Conservation (phyloP, 495 filamentous ascomycete genomes). For the Lepidopterella palustris region DNA sequence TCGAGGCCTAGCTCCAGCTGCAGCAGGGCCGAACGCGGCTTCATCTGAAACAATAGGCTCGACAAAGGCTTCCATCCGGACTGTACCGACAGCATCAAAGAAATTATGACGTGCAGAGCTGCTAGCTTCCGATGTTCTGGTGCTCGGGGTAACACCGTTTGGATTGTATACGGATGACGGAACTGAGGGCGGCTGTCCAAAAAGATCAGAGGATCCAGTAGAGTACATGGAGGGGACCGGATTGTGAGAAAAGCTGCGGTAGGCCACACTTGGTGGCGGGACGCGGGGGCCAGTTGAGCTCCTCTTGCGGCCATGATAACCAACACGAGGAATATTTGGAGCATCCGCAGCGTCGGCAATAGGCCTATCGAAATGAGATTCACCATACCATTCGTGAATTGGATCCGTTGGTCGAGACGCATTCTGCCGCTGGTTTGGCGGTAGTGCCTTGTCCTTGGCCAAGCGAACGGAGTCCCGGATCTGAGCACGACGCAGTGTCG, state of each 20-base stretch:
- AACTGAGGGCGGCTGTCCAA: conserved; percentile 28
- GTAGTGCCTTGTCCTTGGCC: conserved; percentile 69
- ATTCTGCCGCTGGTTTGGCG: conserved; percentile 30
- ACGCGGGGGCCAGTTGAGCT: conserved; percentile 72
- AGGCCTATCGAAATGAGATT: conserved; percentile 14
- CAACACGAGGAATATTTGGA: conserved; percentile 70
- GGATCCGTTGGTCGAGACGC: conserved; percentile 29
- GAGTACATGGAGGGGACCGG: conserved; percentile 39
- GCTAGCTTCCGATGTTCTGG: conserved; percentile 30
- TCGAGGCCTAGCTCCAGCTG: neutral
- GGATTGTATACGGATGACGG: conserved; percentile 29
- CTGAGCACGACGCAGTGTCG: conserved; percentile 50
- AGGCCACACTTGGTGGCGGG: conserved; percentile 51
- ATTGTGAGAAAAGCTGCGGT: conserved; percentile 68
- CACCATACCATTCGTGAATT: conserved; percentile 25
- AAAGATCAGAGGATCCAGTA: conserved; percentile 28
- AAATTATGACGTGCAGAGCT: conserved; percentile 47
- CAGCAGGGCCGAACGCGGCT: neutral
- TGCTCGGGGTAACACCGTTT: conserved; percentile 21
- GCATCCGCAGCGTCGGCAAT: conserved; percentile 54
- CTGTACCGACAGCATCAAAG: conserved; percentile 76
- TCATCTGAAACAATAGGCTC: conserved; percentile 43
- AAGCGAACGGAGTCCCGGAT: conserved; percentile 88
- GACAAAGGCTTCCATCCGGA: conserved; percentile 96
- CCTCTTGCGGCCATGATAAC: conserved; percentile 68